Percentiles rank a stretch among this genome's conserved stretches.
Conservation (phyloP, 805 yeast genomes). For the Huiozyma sinensis region DNA sequence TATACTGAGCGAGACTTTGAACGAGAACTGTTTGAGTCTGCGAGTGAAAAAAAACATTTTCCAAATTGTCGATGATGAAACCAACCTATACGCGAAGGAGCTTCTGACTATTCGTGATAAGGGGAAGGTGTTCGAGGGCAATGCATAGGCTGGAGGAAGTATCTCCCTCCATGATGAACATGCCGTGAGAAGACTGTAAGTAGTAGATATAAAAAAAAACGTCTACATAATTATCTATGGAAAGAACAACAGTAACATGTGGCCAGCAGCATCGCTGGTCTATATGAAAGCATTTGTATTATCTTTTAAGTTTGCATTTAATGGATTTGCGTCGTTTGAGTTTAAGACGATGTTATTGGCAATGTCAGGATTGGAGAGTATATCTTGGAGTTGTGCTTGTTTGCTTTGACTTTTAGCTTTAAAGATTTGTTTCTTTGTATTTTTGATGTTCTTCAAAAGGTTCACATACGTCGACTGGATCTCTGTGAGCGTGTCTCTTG, state of each 20-base stretch:
- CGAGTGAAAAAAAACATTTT: conserved; percentile 46
- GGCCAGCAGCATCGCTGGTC: no score
- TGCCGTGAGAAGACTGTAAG: no score
- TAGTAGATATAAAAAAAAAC: no score
- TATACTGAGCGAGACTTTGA: conserved; percentile 50
- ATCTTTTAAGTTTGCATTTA: not conserved
- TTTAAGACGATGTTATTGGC: not conserved
- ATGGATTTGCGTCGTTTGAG: not conserved
- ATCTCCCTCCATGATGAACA: no score
- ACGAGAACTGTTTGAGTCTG: conserved; percentile 47
- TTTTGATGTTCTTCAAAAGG: conserved; percentile 18
- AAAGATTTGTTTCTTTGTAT: conserved; percentile 10
- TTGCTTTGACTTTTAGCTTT: conserved; percentile 7
- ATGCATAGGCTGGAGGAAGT: no score
- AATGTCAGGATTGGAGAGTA: not conserved
- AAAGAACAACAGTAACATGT: no score
- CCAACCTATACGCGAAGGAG: conserved; percentile 28
- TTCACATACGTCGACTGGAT: conserved; percentile 16
- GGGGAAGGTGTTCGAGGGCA: conserved; percentile 18
- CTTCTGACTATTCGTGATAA: conserved; percentile 23
- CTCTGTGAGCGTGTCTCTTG: conserved; percentile 20
- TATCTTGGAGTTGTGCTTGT: conserved; percentile 8
- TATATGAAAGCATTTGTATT: not conserved
- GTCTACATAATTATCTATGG: no score
- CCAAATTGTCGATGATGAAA: conserved; percentile 44